Evolutionary conservation across 192 early-diverging fungal species (phyloP).

Genomic region (Allomyces arbusculus): DNA sequence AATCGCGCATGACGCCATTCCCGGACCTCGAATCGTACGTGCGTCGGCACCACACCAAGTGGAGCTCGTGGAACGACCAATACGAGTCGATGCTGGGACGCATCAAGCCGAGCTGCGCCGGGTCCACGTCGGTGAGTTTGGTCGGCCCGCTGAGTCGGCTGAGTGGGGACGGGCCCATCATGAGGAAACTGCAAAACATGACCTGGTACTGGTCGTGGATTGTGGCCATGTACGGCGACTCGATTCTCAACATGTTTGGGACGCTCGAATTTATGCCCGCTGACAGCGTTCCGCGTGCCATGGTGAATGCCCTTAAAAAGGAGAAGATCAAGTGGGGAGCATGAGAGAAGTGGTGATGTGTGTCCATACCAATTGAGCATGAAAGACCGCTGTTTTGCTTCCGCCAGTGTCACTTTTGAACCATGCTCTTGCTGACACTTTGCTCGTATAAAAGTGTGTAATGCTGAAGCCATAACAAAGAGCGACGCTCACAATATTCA

Average conservation of each 20-base stretch:
- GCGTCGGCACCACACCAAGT: background rate
- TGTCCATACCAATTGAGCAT: too few species aligned
- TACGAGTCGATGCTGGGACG: background rate
- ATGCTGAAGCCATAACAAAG: too few species aligned
- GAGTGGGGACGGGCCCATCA: background rate
- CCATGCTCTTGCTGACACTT: too few species aligned
- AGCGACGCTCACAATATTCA: too few species aligned
- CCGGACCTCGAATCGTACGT: background rate
- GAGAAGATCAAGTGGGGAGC: background rate
- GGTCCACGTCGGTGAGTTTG: too few species aligned
- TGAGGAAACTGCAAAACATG: background rate
- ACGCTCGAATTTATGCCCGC: background rate
- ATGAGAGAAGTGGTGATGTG: background rate
- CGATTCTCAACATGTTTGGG: background rate
- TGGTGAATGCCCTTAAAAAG: background rate
- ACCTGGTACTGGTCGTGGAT: background rate
- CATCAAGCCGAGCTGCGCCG: background rate
- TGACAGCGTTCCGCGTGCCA: background rate
- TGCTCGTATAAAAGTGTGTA: too few species aligned
- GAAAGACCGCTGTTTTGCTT: too few species aligned
- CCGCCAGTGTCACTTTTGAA: too few species aligned
- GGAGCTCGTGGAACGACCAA: background rate
- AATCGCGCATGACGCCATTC: background rate
- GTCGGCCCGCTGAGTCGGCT: too few species aligned
- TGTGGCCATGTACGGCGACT: background rate